Percentiles rank a stretch among this genome's conserved stretches.
Conservation (phyloP, 441 rosid genomes). For the Populus trichocarpa region DNA sequence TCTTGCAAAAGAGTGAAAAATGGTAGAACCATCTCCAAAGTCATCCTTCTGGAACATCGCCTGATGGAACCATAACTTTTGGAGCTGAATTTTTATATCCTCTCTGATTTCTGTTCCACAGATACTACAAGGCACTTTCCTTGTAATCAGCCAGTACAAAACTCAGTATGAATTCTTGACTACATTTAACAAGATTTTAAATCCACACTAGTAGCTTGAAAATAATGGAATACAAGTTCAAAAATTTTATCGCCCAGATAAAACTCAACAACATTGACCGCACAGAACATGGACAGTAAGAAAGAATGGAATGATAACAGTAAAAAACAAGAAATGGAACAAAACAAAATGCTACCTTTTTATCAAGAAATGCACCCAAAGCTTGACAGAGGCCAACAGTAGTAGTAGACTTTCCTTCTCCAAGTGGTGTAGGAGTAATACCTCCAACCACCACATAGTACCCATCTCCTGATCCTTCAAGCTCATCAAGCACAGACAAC, state of each 20-base stretch:
- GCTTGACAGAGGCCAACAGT: conserved; percentile 98
- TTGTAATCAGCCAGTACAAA: neutral
- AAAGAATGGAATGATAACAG: neutral
- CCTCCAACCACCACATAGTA: conserved; percentile 98
- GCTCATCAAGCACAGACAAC: conserved; percentile 73
- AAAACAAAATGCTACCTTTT: conserved; percentile 49
- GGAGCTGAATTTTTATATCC: neutral
- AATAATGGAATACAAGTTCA: neutral
- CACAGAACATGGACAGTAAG: neutral
- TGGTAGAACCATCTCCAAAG: neutral
- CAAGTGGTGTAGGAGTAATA: conserved; percentile 97
- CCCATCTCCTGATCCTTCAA: conserved; percentile 68
- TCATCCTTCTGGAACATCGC: neutral
- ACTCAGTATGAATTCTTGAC: neutral
- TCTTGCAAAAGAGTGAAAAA: neutral
- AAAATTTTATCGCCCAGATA: neutral
- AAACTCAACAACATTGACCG: neutral
- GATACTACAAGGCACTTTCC: neutral
- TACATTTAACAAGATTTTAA: neutral
- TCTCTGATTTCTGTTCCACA: neutral
- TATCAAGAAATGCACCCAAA: conserved; percentile 86
- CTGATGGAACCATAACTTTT: neutral
- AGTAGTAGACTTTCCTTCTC: conserved; percentile 98
- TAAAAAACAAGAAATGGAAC: neutral
- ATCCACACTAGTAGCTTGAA: neutral